phyloP scores from a whole-genome alignment of 2,329 filamentous ascomycete genomes.

The Fusarium sp. region DNA sequence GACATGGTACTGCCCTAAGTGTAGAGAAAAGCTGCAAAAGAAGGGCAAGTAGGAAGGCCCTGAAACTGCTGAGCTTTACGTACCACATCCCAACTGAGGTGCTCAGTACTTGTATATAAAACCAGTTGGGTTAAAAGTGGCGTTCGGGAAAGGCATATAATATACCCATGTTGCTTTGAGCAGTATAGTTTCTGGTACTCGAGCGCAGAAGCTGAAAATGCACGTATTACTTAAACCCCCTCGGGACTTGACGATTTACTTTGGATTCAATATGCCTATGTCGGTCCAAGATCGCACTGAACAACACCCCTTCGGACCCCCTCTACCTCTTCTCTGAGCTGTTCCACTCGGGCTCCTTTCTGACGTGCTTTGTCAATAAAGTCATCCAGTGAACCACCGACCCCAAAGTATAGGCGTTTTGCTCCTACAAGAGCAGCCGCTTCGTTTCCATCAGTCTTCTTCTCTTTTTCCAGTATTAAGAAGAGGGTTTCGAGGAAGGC shows the following conservation, averaged over 20 bases:
- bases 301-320: slow-evolving; percentile 72
- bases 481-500: slow-evolving; percentile 76
- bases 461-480: slow-evolving; percentile 62
- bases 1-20: slow-evolving; percentile 74
- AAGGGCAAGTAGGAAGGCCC: slow-evolving; percentile 43
- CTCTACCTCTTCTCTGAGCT: slow-evolving; percentile 66
- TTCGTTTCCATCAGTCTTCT: slow-evolving; percentile 47
- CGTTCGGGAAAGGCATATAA: slow-evolving; percentile 28
- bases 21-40: slow-evolving; percentile 63
- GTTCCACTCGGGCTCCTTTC: slow-evolving; percentile 59
- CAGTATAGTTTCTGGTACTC: background rate
- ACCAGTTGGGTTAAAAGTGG: background rate
- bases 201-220: background rate
- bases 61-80: background rate
- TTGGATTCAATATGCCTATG: slow-evolving; percentile 8
- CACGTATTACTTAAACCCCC: background rate
- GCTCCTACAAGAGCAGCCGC: slow-evolving; percentile 76
- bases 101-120: background rate
- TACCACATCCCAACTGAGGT: background rate
- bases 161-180: slow-evolving; percentile 30
- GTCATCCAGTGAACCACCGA: slow-evolving; percentile 83
- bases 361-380: slow-evolving; percentile 66
- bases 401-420: slow-evolving; percentile 85
- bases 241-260: background rate
- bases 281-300: slow-evolving; percentile 53